Base-by-base conservation (phyloP, 371 early-diverging fungal genomes). In the Batrachochytrium dendrobatidis region DNA sequence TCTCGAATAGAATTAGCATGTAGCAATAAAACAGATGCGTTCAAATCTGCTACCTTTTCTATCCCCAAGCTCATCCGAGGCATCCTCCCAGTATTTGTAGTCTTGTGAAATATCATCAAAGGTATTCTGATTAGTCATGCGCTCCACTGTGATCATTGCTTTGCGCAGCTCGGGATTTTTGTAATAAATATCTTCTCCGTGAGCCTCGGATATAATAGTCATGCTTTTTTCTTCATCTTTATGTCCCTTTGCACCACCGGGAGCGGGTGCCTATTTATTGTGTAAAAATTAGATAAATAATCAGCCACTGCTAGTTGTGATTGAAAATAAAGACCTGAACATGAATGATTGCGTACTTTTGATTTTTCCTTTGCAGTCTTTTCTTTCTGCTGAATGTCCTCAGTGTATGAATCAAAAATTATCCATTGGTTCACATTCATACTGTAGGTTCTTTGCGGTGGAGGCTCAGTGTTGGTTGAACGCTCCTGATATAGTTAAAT, bases 11-110 rank as follows among this genome's bases (percentile, higher is more conserved):
- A 6, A 17, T 46, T 46, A 28, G 39, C 12, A 39, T 39, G 39
- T n/a, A 15, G 39, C 39, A 39, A 39, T 12, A 39, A 59, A 29
- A 39, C 53, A 30, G 45, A 35, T 2, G 39, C n/a, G 12, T 39
- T 12, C 39, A 39, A 39, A 39, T 39, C 39, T 17, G 5, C 28
- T 24, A 77, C 75, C 54, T 59, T 75, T 75, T 28, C 71, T 49
- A 33, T 76, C 79, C 8, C 75, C 67, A 39, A 79, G 35, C 54
- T 82, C 83, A 56, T 82, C 83, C 7, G 76, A 70, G 6, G 80
- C 81, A 64, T 82, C 83, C 55, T 82, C 81, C 81, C 82, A 82
- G 58, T 78, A 82, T 59, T 81, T 81, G 66, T 72, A 82, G 56
- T 82, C 83, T 59, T 82, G 80, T 7, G 81, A 69, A 35, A 82